Conservation (phyloP, 2,329 filamentous ascomycete species). For the Graphilbum fragrans region DNA sequence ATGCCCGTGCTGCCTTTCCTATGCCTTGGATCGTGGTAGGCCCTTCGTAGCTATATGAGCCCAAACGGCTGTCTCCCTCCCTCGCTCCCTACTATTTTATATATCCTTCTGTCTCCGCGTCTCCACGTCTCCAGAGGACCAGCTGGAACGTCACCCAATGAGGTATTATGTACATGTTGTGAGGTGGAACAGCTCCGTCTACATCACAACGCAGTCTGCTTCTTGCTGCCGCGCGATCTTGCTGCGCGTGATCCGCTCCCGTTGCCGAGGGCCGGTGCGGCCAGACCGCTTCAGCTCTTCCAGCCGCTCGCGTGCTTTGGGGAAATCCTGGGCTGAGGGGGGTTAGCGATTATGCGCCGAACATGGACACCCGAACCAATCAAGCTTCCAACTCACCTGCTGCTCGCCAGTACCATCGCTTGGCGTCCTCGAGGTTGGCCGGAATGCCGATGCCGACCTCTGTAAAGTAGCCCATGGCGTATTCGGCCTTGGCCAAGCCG, state of each 20-base stretch:
- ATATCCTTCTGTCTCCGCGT: no score
- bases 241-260: conserved; percentile 70
- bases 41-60: no score
- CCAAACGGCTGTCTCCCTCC: no score
- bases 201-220: conserved; percentile 82
- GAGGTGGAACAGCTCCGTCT: conserved; percentile 12
- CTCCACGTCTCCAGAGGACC: no score
- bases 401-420: conserved; percentile 95
- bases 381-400: conserved; percentile 60
- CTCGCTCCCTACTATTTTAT: no score
- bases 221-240: conserved; percentile 76
- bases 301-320: conserved; percentile 81
- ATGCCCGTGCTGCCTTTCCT: no score
- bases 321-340: conserved; percentile 72
- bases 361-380: conserved; percentile 6
- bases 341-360: not conserved
- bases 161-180: no score
- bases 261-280: conserved; percentile 56
- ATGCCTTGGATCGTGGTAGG: no score
- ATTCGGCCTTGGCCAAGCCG: conserved; percentile 85
- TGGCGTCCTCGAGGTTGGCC: conserved; percentile 84
- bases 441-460: conserved; percentile 86
- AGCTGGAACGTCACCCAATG: no score
- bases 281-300: conserved; percentile 82
- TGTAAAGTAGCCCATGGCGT: conserved; percentile 96